Evolutionary conservation across 140 eudicot genomes (phyloP), one percentile per base, ranked within the genome.

Genomic region (Oenanthe javanica): DNA sequence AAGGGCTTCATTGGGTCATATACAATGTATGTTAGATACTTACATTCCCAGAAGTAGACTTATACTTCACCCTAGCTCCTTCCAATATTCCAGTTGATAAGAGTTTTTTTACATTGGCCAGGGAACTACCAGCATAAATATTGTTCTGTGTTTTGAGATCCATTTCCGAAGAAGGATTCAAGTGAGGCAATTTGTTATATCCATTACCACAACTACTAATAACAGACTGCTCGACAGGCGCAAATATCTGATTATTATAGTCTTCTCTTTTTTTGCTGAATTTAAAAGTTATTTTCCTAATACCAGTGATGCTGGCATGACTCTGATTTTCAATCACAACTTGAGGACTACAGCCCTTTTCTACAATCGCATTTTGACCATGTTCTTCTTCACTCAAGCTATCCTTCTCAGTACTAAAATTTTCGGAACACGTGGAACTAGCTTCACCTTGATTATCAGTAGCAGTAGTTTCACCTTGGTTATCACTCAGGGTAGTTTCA

Each of bases 31-130:
- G 0, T 36, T 36, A 36, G 40, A 5, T 6, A n/a, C 87, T 76
- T 87, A 92, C 96, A 85, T 76, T 80, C 61, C 85, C 76, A 36
- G 86, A 73, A 45, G 84, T 73, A 54, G 97, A 90, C 71, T 92
- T 77, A 78, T 94, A 94, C 84, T 88, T 92, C 84, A 94, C 98
- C 75, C 87, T 85, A 47, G 98, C 98, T 79, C 98, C 98, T 75
- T 94, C 98, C 21, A 94, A 80, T 82, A 94, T 92, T 69, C 97
- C 82, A 77, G 98, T 94, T 43, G 91, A 89, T 84, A 94, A 81
- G 61, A 94, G 96, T 86, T 89, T 90, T 86, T 92, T 90, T 12
- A 94, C 98, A 87, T 91, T 92, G 21, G 93, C 84, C 18, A 92
- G 94, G 80, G 81, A 89, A 80, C 84, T 72, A 43, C 89, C 93